Conservation (phyloP, 2,329 filamentous ascomycete species). For the Fusarium ramigenum region DNA sequence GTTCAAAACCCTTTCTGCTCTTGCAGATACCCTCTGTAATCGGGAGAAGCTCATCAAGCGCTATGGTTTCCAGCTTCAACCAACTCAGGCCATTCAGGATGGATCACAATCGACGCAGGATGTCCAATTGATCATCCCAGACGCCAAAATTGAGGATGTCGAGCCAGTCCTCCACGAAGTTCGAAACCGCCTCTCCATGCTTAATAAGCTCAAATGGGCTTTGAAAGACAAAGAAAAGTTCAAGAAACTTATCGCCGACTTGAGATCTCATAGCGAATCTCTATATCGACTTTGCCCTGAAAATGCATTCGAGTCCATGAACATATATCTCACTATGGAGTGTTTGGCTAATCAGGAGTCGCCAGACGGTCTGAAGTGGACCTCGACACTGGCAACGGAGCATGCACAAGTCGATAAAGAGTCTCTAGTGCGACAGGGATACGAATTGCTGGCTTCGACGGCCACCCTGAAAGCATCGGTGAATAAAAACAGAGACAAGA, state of each 20-base stretch:
- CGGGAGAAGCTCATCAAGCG: neutral
- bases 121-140: fast-evolving
- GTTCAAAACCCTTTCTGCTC: neutral
- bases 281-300: neutral
- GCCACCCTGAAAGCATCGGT: neutral
- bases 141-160: neutral
- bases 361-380: neutral
- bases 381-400: neutral
- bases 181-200: neutral
- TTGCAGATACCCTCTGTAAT: neutral
- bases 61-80: neutral
- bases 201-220: neutral
- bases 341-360: neutral
- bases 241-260: neutral
- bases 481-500: neutral
- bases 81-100: neutral
- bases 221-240: neutral
- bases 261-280: neutral
- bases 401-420: fast-evolving
- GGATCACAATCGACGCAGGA: neutral
- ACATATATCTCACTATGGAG: neutral
- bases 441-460: neutral
- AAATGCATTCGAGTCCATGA: neutral
- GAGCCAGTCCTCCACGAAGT: neutral
- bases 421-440: neutral